phyloP scores from a whole-genome alignment of 2,329 filamentous ascomycete genomes.

The Alternaria novae-zelandiae region DNA sequence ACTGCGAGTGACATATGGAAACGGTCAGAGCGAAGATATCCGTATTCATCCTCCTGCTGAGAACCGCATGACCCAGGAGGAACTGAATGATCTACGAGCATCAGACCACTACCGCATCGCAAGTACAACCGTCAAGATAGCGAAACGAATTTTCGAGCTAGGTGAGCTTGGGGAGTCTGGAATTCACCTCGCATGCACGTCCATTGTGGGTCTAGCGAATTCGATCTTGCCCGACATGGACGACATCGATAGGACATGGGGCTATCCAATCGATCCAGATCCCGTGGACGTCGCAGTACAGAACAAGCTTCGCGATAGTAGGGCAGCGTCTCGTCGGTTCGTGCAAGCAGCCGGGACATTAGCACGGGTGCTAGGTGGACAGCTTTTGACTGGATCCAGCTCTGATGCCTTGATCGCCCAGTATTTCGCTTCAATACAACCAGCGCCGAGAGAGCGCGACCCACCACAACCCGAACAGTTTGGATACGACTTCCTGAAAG shows the following conservation, averaged over 20 bases:
- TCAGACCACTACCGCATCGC: slow-evolving; percentile 65
- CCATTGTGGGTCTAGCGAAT: slow-evolving; percentile 47
- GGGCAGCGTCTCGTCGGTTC: slow-evolving; percentile 64
- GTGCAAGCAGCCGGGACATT: slow-evolving; percentile 67
- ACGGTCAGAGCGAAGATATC: slow-evolving; percentile 66
- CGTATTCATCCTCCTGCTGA: slow-evolving; percentile 50
- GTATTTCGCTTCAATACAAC: slow-evolving; percentile 58
- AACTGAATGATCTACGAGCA: slow-evolving; percentile 57
- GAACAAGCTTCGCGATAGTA: slow-evolving; percentile 61
- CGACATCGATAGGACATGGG: slow-evolving; percentile 61
- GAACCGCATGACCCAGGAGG: slow-evolving; percentile 43
- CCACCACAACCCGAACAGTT: slow-evolving; percentile 57
- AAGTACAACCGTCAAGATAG: slow-evolving; percentile 60
- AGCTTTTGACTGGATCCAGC: slow-evolving; percentile 53
- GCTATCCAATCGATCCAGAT: slow-evolving; percentile 64
- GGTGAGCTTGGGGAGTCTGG: slow-evolving; percentile 36
- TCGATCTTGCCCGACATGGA: slow-evolving; percentile 63
- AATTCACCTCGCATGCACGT: slow-evolving; percentile 53
- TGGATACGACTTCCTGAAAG: slow-evolving; percentile 69
- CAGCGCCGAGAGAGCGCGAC: slow-evolving; percentile 49
- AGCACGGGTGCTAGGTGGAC: slow-evolving; percentile 62
- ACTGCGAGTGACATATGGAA: slow-evolving; percentile 64
- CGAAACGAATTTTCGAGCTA: slow-evolving; percentile 63
- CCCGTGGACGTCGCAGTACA: slow-evolving; percentile 61
- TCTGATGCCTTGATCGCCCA: slow-evolving; percentile 47